phyloP scores from a whole-genome alignment of 2,329 filamentous ascomycete species.

The Parastagonospora avenae region DNA sequence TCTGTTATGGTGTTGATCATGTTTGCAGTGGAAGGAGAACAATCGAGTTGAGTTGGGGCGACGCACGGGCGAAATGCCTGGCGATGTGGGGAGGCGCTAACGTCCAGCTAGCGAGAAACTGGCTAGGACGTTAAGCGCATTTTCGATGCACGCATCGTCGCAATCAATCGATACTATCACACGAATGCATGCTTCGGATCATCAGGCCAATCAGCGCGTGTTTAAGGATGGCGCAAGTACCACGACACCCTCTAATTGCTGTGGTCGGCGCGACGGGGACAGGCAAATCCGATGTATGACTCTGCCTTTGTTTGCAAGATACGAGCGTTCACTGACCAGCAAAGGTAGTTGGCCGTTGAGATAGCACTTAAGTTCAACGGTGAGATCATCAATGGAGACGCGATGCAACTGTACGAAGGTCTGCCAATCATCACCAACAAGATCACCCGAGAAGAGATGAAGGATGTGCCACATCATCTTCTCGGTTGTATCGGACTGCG shows the following conservation, averaged over 20 bases:
- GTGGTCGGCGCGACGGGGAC: conserved; percentile 91
- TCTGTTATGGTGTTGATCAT: no score
- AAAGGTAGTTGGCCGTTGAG: conserved; percentile 79
- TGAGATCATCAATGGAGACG: conserved; percentile 95
- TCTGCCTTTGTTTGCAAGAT: background rate
- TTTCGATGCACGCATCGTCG: background rate
- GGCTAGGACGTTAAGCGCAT: background rate
- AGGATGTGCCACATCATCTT: conserved; percentile 85
- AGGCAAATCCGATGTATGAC: conserved; percentile 82
- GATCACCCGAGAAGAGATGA: conserved; percentile 73
- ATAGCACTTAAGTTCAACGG: conserved; percentile 82
- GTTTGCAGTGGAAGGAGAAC: no score
- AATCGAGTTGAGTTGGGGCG: no score
- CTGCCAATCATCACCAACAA: conserved; percentile 97
- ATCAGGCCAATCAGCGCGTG: conserved; percentile 18
- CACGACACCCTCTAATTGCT: conserved; percentile 68
- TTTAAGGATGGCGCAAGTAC: conserved; percentile 29
- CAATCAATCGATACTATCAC: background rate
- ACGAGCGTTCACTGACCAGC: conserved; percentile 11
- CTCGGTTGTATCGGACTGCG: conserved; percentile 77
- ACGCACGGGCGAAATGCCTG: background rate
- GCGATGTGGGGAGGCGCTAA: background rate
- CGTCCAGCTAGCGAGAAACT: background rate
- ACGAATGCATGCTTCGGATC: conserved; percentile 32
- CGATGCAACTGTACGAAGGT: conserved; percentile 95